Evolutionary conservation across 2,329 filamentous ascomycete genomes (phyloP), one percentile per base, ranked within the genome.

Genomic region (Tolypocladium endophyticum): DNA sequence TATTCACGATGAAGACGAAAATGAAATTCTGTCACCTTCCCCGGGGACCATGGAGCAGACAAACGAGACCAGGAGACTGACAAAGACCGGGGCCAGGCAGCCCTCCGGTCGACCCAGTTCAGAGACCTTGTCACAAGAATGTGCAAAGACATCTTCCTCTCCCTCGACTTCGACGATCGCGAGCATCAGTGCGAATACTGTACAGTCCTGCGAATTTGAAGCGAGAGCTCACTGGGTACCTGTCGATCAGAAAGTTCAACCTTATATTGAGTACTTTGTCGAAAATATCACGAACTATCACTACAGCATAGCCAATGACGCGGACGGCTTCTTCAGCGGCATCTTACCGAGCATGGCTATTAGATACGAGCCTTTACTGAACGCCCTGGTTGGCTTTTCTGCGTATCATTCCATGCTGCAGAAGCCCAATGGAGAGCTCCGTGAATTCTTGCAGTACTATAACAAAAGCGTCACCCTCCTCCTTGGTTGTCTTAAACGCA

Each of bases 381-480:
- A 96, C 70, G 92, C 92, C 0, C 76, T 97, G 5, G 89, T 92
- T 12, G 91, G 89, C 0, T 97, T 97, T 70, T 82, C 93, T 14
- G 90, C 92, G 0, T 97, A 97, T 68, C 91, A 96, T 65, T 82
- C 88, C 64, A 89, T 89, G 1, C 72, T 97, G 56, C 80, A 81
- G 45, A 84, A 87, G 56, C 84, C 87, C 0, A 77, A 86, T 56
- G 90, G 89, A 28, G 87, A 86, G 64, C 85, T 97, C 33, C 82
- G 88, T 62, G 86, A 88, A 58, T 97, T 97, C 66, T 78, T 97
- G 35, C 84, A 86, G 60, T 96, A 95, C 69, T 97, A 97, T 76
- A 92, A 96, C 72, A 88, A 86, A 69, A 92, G 93, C 12, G 88
- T 99, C 35, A 87, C 83, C 1, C 76, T 91, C 33, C 80, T 99